Conservation (phyloP, 495 filamentous ascomycete genomes). For the Penicillium lagena region DNA sequence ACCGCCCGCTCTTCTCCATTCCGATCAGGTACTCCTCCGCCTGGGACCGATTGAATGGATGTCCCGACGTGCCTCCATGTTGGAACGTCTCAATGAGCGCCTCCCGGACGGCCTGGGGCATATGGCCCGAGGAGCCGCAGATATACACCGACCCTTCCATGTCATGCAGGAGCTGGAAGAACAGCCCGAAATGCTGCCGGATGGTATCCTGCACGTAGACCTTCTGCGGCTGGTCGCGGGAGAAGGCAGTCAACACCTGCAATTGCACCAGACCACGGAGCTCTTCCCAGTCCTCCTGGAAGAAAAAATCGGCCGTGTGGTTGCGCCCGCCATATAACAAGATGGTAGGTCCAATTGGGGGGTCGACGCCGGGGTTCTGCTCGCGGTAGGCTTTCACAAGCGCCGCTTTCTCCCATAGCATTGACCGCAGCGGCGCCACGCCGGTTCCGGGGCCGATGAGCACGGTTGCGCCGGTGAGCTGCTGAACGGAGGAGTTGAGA, state of each 20-base stretch:
- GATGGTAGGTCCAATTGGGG: conserved; percentile 25
- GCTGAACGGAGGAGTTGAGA: conserved; percentile 41
- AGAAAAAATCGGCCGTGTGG: conserved; percentile 68
- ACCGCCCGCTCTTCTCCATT: conserved; percentile 65
- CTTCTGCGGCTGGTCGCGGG: conserved; percentile 68
- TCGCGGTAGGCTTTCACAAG: conserved; percentile 33
- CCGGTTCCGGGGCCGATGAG: conserved; percentile 89
- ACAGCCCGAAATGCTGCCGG: conserved; percentile 46
- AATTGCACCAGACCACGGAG: conserved; percentile 30
- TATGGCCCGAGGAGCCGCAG: conserved; percentile 77
- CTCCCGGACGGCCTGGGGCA: conserved; percentile 83
- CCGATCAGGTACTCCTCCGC: conserved; percentile 51
- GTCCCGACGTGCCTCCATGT: conserved; percentile 18
- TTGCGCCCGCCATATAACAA: conserved; percentile 83
- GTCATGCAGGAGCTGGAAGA: conserved; percentile 53
- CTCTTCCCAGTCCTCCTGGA: conserved; percentile 63
- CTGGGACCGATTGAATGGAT: conserved; percentile 29
- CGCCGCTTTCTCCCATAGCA: conserved; percentile 62
- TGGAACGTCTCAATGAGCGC: conserved; percentile 70
- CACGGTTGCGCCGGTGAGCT: conserved; percentile 54
- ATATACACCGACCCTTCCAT: conserved; percentile 58
- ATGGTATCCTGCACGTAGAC: conserved; percentile 88
- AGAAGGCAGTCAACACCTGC: conserved; percentile 73
- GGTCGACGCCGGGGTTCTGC: conserved; percentile 20
- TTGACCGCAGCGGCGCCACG: conserved; percentile 76